phyloP scores from a whole-genome alignment of 257 asterid species.

The Jacaranda copaia region DNA sequence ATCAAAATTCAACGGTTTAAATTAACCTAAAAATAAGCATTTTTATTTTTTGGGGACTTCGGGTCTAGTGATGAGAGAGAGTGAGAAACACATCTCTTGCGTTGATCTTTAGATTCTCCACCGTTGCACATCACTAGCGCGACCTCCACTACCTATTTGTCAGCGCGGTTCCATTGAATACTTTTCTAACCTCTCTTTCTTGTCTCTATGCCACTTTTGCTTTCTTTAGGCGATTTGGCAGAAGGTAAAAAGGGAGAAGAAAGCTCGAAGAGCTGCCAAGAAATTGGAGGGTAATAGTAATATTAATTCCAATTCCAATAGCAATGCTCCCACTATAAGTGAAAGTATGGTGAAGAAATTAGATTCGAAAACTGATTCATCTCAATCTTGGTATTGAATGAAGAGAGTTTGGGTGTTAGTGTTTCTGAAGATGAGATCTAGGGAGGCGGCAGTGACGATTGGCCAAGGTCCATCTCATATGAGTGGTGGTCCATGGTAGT shows the following conservation, averaged over 20 bases:
- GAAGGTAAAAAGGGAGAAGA: conserved; percentile 67
- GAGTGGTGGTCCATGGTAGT: conserved; percentile 42
- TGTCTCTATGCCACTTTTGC: no score
- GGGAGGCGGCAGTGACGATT: conserved; percentile 52
- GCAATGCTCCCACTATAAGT: background rate
- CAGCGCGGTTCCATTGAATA: no score
- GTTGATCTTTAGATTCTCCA: no score
- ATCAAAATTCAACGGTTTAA: no score
- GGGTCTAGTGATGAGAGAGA: no score
- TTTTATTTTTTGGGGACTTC: no score
- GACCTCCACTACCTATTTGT: no score
- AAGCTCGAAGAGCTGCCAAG: conserved; percentile 41
- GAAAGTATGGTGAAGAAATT: conserved; percentile 25
- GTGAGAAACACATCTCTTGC: no score
- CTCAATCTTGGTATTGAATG: conserved; percentile 32
- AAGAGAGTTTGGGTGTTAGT: conserved; percentile 41
- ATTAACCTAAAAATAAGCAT: no score
- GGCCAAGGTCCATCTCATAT: conserved; percentile 40
- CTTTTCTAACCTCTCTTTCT: no score
- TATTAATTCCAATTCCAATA: background rate
- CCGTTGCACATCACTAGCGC: no score
- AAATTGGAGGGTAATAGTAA: conserved; percentile 24
- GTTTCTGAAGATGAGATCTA: conserved; percentile 59
- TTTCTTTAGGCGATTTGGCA: conserved; percentile 68
- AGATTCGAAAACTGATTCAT: conserved; percentile 35